A percentile compares a stretch with the other conserved stretches of the same genome.
phyloP scores from a whole-genome alignment of 2,329 filamentous ascomycete genomes.

The Botrytis aclada region DNA sequence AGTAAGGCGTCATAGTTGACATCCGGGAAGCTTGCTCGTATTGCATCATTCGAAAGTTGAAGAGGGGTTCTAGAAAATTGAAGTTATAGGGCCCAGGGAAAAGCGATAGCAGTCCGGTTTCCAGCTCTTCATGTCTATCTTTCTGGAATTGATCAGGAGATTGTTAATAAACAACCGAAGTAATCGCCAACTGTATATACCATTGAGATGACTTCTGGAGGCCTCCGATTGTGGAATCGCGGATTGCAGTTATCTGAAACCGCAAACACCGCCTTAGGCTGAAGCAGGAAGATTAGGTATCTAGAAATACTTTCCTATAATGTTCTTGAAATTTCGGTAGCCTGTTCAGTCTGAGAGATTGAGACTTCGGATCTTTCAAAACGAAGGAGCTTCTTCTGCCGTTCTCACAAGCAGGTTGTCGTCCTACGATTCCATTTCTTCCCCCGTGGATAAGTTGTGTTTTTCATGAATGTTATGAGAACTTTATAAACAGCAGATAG shows the following conservation, averaged over 20 bases:
- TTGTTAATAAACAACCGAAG: background rate
- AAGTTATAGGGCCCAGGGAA: background rate
- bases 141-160: background rate
- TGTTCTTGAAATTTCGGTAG: background rate
- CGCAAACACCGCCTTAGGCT: background rate
- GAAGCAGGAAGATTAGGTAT: background rate
- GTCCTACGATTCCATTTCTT: background rate
- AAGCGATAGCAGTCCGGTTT: background rate
- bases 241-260: background rate
- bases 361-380: background rate
- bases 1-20: background rate
- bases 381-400: background rate
- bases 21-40: background rate
- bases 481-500: rapidly evolving
- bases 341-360: background rate
- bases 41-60: too few species aligned
- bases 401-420: background rate
- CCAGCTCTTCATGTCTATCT: too few species aligned
- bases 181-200: background rate
- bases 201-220: background rate
- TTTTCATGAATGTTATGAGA: background rate
- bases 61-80: background rate
- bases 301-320: background rate
- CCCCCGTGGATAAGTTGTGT: background rate
- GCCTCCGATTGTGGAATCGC: background rate